phyloP scores from a whole-genome alignment of 2,329 filamentous ascomycete genomes.

The Colletotrichum musae region DNA sequence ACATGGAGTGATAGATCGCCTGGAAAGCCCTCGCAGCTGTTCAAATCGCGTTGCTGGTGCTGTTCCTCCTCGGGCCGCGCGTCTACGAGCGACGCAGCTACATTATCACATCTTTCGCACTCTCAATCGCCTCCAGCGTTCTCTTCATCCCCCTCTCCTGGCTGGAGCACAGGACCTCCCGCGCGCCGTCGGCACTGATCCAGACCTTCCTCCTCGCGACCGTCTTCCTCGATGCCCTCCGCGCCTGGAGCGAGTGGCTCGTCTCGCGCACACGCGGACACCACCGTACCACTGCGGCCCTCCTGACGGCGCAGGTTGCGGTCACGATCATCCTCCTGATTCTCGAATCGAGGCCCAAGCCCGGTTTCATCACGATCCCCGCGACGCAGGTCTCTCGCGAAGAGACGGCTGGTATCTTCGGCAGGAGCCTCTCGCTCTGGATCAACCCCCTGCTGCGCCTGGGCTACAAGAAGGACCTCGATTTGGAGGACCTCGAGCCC shows the following conservation, averaged over 20 bases:
- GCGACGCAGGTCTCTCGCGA: constrained; percentile 9
- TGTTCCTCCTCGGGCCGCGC: background rate
- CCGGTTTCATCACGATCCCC: constrained; percentile 1
- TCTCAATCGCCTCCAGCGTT: background rate
- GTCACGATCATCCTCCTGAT: background rate
- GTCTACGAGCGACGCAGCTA: background rate
- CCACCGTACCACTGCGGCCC: background rate
- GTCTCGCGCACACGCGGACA: background rate
- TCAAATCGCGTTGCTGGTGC: background rate
- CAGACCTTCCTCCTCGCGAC: constrained; percentile 11
- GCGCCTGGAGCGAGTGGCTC: background rate
- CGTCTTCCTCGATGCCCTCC: background rate
- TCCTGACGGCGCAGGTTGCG: background rate
- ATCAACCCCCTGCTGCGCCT: constrained; percentile 14
- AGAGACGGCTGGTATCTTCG: constrained; percentile 18
- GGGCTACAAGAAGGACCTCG: constrained; percentile 17
- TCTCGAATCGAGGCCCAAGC: constrained; percentile 1
- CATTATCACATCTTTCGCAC: background rate
- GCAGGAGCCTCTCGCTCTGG: constrained; percentile 19
- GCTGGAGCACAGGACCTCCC: constrained; percentile 2
- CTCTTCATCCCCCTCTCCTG: constrained; percentile 5
- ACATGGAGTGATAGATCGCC: background rate
- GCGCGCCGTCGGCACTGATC: constrained; percentile 14
- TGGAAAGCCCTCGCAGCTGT: constrained; percentile 4
- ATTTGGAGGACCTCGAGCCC: constrained; percentile 19